Evolutionary conservation across 2,329 filamentous ascomycete genomes (phyloP).

Genomic region (Thermomyces lanuginosus): DNA sequence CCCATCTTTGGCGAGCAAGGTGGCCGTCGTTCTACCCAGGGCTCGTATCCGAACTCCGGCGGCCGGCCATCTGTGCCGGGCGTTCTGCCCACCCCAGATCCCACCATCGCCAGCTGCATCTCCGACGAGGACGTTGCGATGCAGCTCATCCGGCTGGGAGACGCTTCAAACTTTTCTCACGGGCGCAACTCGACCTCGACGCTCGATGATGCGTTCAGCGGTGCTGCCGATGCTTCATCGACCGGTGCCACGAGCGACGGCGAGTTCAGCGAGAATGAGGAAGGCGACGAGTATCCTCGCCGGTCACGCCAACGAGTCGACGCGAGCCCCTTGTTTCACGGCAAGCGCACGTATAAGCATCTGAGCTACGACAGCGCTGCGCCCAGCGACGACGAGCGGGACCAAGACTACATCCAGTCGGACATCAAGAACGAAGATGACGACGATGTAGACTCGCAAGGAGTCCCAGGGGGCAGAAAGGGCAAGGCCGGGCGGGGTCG

Average conservation of each 20-base stretch:
- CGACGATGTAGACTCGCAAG: constrained; percentile 20
- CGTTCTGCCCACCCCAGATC: constrained; percentile 80
- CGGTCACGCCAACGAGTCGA: constrained; percentile 28
- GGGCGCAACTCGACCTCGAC: constrained; percentile 87
- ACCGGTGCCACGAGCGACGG: constrained; percentile 72
- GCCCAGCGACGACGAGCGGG: constrained; percentile 46
- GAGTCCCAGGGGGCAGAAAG: constrained; percentile 34
- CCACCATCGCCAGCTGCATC: constrained; percentile 92
- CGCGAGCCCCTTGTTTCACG: constrained; percentile 26
- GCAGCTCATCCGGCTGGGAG: constrained; percentile 88
- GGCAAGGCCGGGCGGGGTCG: constrained; percentile 32
- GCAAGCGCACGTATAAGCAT: constrained; percentile 32
- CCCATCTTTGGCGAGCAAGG: constrained; percentile 39
- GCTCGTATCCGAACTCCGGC: constrained; percentile 26
- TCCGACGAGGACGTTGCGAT: constrained; percentile 96
- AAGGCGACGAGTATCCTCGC: constrained; percentile 36
- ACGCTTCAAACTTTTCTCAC: constrained; percentile 84
- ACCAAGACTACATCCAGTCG: constrained; percentile 38
- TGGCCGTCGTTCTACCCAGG: constrained; percentile 42
- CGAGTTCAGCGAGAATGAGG: constrained; percentile 42
- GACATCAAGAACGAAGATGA: constrained; percentile 42
- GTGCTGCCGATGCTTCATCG: constrained; percentile 67
- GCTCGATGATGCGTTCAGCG: constrained; percentile 82
- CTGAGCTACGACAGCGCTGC: constrained; percentile 42
- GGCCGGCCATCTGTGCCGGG: constrained; percentile 31